Percentiles rank a stretch among this genome's conserved stretches.
Evolutionary conservation across 495 filamentous ascomycete species (phyloP).

Genomic region (Glarea lozoyensis): DNA sequence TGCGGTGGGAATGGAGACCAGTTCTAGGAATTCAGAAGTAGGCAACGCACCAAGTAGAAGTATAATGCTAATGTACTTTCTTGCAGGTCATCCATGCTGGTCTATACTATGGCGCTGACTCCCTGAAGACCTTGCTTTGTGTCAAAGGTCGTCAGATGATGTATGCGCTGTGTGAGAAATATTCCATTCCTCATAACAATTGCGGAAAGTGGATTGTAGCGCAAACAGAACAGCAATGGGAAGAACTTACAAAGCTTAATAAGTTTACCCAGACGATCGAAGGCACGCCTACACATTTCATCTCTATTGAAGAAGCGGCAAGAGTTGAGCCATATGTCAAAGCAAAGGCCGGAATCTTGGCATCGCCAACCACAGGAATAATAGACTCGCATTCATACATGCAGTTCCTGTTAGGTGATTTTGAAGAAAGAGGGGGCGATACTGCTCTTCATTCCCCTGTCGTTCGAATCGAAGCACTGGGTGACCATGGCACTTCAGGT

Average conservation of each 20-base stretch:
- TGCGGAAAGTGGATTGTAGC: conserved; percentile 94
- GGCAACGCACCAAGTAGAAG: conserved; percentile 1
- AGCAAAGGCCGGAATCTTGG: conserved; percentile 62
- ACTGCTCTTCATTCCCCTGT: conserved; percentile 59
- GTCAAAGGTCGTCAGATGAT: conserved; percentile 64
- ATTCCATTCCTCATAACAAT: conserved; percentile 61
- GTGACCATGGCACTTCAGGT: conserved; percentile 44
- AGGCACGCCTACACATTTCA: conserved; percentile 64
- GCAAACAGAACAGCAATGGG: conserved; percentile 62
- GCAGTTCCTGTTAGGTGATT: conserved; percentile 62
- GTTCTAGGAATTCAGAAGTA: conserved; percentile 85
- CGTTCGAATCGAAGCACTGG: conserved; percentile 46
- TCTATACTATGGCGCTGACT: conserved; percentile 73
- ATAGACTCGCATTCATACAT: conserved; percentile 82
- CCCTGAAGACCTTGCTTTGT: conserved; percentile 80
- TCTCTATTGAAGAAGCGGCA: conserved; percentile 50
- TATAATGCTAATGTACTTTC: neutral
- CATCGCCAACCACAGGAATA: conserved; percentile 80
- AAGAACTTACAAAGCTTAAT: conserved; percentile 56
- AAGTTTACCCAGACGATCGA: conserved; percentile 50
- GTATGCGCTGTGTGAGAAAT: conserved; percentile 63
- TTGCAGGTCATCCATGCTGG: conserved; percentile 85
- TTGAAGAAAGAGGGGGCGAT: conserved; percentile 71
- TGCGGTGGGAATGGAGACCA: conserved; percentile 80
- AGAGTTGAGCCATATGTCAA: conserved; percentile 63